These are phyloP conservation scores for Geum urbanum DNA, from an alignment of 306 rosid genomes.

Conservation along the genomic window DNA sequence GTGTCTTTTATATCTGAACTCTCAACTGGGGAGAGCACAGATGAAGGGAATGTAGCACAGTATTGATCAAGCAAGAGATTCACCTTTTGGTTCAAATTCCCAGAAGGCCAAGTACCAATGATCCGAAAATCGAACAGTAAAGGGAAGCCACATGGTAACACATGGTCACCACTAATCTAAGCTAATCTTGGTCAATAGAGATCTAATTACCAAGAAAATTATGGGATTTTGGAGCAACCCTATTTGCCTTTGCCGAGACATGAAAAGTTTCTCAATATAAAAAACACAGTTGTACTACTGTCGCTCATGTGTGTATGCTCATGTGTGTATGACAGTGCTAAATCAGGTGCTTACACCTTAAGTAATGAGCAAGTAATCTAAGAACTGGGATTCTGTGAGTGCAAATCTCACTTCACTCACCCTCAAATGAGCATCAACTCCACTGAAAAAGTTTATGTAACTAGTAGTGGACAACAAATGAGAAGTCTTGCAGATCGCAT, in stretches of 20 bases:
- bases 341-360: neutral
- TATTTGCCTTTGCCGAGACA: constrained; percentile 6
- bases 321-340: constrained; percentile 5
- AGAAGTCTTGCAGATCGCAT: constrained; percentile 18
- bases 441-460: neutral
- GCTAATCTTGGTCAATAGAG: constrained; percentile 1
- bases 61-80: neutral
- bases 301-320: too few species aligned
- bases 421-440: neutral
- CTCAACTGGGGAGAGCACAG: neutral
- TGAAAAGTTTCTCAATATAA: neutral
- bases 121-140: neutral
- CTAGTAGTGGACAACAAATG: constrained; percentile 13
- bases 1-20: neutral
- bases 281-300: neutral
- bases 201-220: neutral
- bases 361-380: neutral
- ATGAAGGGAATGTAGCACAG: constrained; percentile 6
- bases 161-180: constrained; percentile 10
- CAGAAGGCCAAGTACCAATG: neutral
- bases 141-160: constrained; percentile 8
- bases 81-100: neutral
- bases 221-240: constrained; percentile 7
- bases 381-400: neutral
- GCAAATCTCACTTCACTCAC: neutral